Evolutionary conservation across 2,329 filamentous ascomycete genomes (phyloP).

Genomic region (Calycina marina): DNA sequence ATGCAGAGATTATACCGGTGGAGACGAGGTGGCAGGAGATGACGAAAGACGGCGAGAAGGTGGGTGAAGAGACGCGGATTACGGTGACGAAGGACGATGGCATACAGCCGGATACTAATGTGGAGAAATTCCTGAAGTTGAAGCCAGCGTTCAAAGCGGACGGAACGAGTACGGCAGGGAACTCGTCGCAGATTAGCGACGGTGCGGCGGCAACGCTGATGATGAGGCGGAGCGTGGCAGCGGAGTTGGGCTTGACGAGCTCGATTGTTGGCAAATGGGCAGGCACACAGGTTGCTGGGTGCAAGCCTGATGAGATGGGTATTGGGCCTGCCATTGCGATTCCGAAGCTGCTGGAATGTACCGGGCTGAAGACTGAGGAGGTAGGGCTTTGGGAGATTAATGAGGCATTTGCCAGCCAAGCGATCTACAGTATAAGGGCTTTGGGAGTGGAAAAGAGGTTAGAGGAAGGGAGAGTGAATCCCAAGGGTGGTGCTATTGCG

Average conservation of each 20-base stretch:
- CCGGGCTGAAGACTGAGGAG: conserved; percentile 52
- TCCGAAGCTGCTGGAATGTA: conserved; percentile 58
- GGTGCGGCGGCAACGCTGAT: conserved; percentile 73
- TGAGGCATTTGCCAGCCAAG: conserved; percentile 59
- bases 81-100: conserved; percentile 72
- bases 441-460: conserved; percentile 49
- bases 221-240: conserved; percentile 72
- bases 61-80: conserved; percentile 42
- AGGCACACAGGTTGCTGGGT: conserved; percentile 60
- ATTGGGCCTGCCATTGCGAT: conserved; percentile 78
- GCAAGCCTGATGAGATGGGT: conserved; percentile 85
- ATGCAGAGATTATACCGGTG: conserved; percentile 67
- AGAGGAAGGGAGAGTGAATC: conserved; percentile 63
- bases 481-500: conserved; percentile 88
- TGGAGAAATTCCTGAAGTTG: conserved; percentile 60
- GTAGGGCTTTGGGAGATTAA: conserved; percentile 89
- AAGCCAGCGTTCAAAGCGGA: conserved; percentile 73
- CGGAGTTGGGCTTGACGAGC: conserved; percentile 51
- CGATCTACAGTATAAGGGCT: conserved; percentile 55
- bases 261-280: conserved; percentile 75
- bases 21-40: conserved; percentile 52
- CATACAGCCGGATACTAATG: conserved; percentile 51
- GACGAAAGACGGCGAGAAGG: conserved; percentile 42
- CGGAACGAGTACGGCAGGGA: conserved; percentile 73
- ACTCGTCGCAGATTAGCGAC: conserved; percentile 74